Evolutionary conservation across 2,329 filamentous ascomycete genomes (phyloP), one percentile per base, ranked within the genome.

Genomic region (Ophiocordyceps unilateralis): DNA sequence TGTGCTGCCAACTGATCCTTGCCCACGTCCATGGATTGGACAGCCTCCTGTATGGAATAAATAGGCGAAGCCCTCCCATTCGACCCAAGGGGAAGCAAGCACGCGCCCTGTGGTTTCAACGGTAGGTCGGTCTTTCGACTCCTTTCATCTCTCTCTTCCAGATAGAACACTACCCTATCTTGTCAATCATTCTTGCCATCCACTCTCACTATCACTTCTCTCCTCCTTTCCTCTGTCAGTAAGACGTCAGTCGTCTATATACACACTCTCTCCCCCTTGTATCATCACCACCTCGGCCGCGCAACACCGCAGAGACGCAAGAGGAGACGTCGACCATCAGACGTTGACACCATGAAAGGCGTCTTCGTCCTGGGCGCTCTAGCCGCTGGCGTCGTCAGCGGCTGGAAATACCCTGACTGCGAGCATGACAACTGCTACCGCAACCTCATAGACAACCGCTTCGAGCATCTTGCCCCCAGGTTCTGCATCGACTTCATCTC

Each of bases 401-500:
- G 57, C 23, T 49, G 45, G 48, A 39, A 44, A 9, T 58, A 53
- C 42, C 56, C 58, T 30, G 44, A 53, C 28, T 58, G 55, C 46
- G 55, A 59, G 40, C 30, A 43, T 17, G 53, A 58, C 44, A 57
- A 58, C 53, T 62, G 59, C 54, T 62, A 60, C 49, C 52, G 54
- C 47, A 58, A 62, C 48, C 42, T 62, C 42, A 50, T 56, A 44
- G 55, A 63, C 46, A 11, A 47, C 2, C 56, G 58, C 43, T 59
- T 59, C 47, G 49, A 50, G 37, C 49, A 47, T 19, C 44, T 53
- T 34, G 55, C 55, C 37, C 49, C 51, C 36, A 41, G 23, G 5
- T 62, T 61, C 49, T 65, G 62, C 49, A 43, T 55, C 12, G 49
- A 50, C 2, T 61, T 53, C 46, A 54, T 65, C 40, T 41, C 52